Base-by-base conservation (phyloP, 352 stramenopile genomes). In the Phytophthora hibernalis region DNA sequence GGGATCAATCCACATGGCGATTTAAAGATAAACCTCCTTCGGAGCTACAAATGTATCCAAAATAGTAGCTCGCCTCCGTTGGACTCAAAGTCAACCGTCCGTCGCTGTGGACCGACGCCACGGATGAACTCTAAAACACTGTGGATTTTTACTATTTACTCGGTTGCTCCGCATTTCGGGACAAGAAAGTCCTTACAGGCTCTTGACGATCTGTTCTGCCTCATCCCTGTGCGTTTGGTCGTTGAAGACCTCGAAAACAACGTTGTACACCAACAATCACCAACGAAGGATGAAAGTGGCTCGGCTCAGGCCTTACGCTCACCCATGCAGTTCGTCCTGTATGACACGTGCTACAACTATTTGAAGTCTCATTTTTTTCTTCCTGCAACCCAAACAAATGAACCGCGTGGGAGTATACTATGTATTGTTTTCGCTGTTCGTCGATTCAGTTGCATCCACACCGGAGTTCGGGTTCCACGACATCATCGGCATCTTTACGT, bases 171-270 rank as follows among this genome's bases (percentile, higher is more conserved):
- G 33, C 33, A 40, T 40, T 16, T 42, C 26, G 26, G 22, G 26
- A n/a, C 16, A 53, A 65, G 58, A 59, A 51, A 45, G 37, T 21
- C 15, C 58, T 15, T 12, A 53, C 7, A 10, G 12, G 18, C 31
- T 52, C 47, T 40, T 50, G 47, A 18, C 37, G 57, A 65, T 65
- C 47, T 65, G 58, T 31, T 20, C 26, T 33, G 57, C 40, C 48
- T 47, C 58, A 65, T 53, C 35, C 11, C n/a, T 53, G 57, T 60
- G 58, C 48, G 49, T 43, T 26, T 31, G 42, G 48, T 57, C 42
- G 38, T 65, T 60, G 38, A 53, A 58, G 57, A 52, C 50, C 21
- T n/a, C 20, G 21, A 47, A 18, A 57, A 58, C 24, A 28, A 7
- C 22, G 12, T n/a, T n/a, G 33, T 12, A 57, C 47, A 52, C 12